These are phyloP conservation scores for Colletotrichum brevisporum DNA, from an alignment of 2,329 filamentous ascomycete species.

Conservation along the genomic window DNA sequence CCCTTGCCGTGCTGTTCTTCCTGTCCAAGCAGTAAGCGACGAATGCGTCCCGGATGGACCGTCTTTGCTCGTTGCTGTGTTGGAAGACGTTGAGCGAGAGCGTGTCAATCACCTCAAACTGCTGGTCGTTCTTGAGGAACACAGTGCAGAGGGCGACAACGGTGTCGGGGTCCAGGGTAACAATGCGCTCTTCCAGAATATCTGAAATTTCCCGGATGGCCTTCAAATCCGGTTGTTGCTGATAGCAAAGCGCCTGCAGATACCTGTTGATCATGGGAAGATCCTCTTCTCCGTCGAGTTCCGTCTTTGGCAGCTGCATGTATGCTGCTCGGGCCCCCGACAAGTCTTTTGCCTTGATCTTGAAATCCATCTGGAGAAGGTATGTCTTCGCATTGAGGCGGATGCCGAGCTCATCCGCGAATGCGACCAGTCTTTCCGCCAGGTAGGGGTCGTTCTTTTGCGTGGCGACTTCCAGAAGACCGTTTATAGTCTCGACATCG, in stretches of 20 bases:
- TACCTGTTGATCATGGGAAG: slow-evolving; percentile 78
- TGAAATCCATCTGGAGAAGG: slow-evolving; percentile 82
- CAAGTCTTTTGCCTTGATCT: slow-evolving; percentile 80
- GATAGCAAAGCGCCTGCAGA: slow-evolving; percentile 76
- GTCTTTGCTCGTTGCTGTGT: slow-evolving; percentile 79
- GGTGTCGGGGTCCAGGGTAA: slow-evolving; percentile 80
- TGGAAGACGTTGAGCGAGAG: slow-evolving; percentile 81
- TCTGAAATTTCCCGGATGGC: slow-evolving; percentile 81
- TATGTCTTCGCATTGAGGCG: slow-evolving; percentile 78
- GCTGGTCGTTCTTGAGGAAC: slow-evolving; percentile 82
- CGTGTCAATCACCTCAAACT: slow-evolving; percentile 84
- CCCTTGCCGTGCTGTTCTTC: slow-evolving; percentile 72
- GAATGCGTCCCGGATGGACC: slow-evolving; percentile 75
- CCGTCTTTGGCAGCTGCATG: slow-evolving; percentile 67
- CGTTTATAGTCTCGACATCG: slow-evolving; percentile 82
- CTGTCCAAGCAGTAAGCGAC: slow-evolving; percentile 77
- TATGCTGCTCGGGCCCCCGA: slow-evolving; percentile 78
- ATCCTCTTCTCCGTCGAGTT: slow-evolving; percentile 69
- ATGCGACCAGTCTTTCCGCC: slow-evolving; percentile 79
- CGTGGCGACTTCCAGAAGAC: slow-evolving; percentile 79
- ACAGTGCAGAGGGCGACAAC: slow-evolving; percentile 80
- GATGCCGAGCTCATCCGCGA: slow-evolving; percentile 77
- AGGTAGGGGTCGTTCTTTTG: slow-evolving; percentile 78
- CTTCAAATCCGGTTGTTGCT: slow-evolving; percentile 74
- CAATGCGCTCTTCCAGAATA: slow-evolving; percentile 78